Evolutionary conservation across 2,329 filamentous ascomycete genomes (phyloP).

Genomic region (Ambrosiella beaveri): DNA sequence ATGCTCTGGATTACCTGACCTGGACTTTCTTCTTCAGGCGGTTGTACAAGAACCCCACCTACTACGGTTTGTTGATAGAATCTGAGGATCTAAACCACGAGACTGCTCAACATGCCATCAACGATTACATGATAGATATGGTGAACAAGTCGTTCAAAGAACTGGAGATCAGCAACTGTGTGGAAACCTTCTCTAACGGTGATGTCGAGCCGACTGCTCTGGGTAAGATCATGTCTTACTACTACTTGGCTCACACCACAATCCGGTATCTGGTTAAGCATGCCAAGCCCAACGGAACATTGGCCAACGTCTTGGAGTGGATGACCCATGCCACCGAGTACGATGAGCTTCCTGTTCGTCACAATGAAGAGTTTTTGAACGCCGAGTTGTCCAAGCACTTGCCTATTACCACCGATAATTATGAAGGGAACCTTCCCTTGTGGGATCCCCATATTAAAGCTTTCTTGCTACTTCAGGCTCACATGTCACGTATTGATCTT

Average conservation of each 20-base stretch:
- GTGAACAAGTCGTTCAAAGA: conserved; percentile 74
- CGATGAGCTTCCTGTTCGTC: conserved; percentile 89
- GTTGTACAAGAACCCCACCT: conserved; percentile 94
- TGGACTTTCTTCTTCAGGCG: conserved; percentile 99
- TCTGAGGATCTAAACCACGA: conserved; percentile 22
- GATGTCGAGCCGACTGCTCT: conserved; percentile 79
- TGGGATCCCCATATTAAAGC: conserved; percentile 98
- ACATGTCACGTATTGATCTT: conserved; percentile 82
- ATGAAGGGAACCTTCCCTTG: conserved; percentile 57
- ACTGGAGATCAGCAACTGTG: conserved; percentile 68
- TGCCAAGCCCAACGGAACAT: conserved; percentile 56
- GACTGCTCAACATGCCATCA: conserved; percentile 64
- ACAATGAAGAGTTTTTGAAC: conserved; percentile 97
- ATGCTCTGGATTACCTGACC: conserved; percentile 90
- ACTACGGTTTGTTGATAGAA: conserved; percentile 88
- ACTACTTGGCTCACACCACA: conserved; percentile 91
- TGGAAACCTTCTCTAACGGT: conserved; percentile 67
- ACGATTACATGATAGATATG: conserved; percentile 86
- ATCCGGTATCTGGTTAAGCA: conserved; percentile 69
- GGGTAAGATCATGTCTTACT: conserved; percentile 98
- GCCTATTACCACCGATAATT: conserved; percentile 39
- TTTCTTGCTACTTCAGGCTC: conserved; percentile 81
- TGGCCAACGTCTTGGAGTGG: conserved; percentile 74
- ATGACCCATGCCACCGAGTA: conserved; percentile 91
- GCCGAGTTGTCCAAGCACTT: conserved; percentile 71